Conservation (phyloP, 164 flowering plant genomes). For the Paratinospora sagittata region DNA sequence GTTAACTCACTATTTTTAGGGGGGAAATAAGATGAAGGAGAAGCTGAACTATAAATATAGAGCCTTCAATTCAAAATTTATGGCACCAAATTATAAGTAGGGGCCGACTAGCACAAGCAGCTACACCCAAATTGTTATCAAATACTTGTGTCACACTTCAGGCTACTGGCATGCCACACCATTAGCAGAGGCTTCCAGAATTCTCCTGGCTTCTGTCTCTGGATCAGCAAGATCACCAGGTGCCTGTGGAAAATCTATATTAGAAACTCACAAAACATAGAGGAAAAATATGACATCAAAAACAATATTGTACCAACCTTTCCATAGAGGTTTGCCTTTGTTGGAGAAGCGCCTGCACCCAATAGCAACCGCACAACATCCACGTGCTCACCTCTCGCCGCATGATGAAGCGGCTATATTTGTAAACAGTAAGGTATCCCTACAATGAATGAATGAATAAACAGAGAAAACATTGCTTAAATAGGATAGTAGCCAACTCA, state of each 20-base stretch:
- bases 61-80: no score
- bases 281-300: neutral
- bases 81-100: no score
- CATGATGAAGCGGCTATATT: conserved; percentile 91
- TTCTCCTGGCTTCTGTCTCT: conserved; percentile 45
- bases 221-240: conserved; percentile 57
- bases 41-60: neutral
- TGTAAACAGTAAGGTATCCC: neutral
- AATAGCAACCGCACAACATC: conserved; percentile 54
- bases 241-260: conserved; percentile 25
- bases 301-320: conserved; percentile 40
- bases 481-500: conserved; percentile 27
- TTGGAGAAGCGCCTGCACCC: conserved; percentile 61
- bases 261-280: neutral
- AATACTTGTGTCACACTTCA: neutral
- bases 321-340: conserved; percentile 48
- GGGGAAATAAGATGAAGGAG: neutral
- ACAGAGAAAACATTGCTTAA: neutral
- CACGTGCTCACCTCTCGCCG: conserved; percentile 77
- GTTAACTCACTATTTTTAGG: no score
- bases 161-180: neutral
- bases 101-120: no score
- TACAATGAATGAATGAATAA: neutral
- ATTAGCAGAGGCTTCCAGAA: conserved; percentile 39
- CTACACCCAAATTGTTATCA: neutral